Conservation (phyloP, 352 stramenopile genomes). For the Globisporangium middletonii region DNA sequence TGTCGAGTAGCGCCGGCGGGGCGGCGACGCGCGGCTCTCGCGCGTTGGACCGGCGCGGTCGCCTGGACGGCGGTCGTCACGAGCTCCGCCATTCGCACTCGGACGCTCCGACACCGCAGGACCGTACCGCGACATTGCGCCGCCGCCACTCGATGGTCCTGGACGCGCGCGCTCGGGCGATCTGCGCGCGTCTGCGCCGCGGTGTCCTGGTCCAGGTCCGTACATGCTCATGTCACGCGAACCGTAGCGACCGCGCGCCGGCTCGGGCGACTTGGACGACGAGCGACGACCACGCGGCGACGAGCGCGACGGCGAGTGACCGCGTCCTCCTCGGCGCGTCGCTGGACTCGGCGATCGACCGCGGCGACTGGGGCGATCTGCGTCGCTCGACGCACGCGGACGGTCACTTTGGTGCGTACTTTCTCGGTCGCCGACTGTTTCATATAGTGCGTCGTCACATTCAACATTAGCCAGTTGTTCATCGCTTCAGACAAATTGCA, state of each 20-base stretch:
- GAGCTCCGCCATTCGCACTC: conserved; percentile 4
- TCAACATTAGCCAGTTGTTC: no score
- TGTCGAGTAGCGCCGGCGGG: not conserved
- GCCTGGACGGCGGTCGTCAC: conserved; percentile 15
- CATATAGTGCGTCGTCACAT: not conserved
- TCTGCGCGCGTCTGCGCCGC: not conserved
- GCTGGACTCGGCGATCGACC: conserved; percentile 7
- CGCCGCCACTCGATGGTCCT: not conserved
- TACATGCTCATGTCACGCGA: conserved; percentile 9
- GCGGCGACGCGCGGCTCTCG: conserved; percentile 1
- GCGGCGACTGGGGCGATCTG: not conserved
- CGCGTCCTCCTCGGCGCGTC: conserved; percentile 11
- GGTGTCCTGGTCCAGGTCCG: not conserved
- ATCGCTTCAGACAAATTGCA: no score
- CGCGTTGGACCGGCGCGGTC: conserved; percentile 4
- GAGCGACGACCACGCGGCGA: conserved; percentile 14
- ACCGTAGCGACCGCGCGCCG: not conserved
- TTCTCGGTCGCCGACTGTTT: not conserved
- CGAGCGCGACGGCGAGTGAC: conserved; percentile 26
- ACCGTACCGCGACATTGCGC: conserved; percentile 14
- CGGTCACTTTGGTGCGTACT: not conserved
- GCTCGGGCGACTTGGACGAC: not conserved
- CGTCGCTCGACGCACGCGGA: conserved; percentile 1
- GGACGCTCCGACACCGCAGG: not conserved
- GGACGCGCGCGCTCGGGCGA: not conserved